phyloP scores from a whole-genome alignment of 352 stramenopile species.

The Phytophthora pseudosyringae region DNA sequence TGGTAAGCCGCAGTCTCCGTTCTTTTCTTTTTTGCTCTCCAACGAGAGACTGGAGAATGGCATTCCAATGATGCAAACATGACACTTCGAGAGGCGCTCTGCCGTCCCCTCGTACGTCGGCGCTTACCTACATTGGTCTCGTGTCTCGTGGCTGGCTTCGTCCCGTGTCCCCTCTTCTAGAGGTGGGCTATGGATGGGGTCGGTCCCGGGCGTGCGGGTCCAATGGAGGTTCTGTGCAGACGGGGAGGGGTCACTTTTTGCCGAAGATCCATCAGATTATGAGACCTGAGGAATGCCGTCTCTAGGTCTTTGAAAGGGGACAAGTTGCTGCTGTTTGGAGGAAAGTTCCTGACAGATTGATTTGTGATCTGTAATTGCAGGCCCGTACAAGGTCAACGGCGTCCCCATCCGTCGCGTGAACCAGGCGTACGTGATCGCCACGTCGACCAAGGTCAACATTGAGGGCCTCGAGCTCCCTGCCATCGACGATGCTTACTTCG shows the following conservation, averaged over 20 bases:
- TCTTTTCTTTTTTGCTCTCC: neutral
- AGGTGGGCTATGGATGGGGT: neutral
- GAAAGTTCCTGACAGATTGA: neutral
- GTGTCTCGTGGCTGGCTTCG: neutral
- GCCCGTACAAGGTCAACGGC: constrained; percentile 99
- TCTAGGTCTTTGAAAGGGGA: neutral
- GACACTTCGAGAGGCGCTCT: constrained; percentile 60
- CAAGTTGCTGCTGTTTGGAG: neutral
- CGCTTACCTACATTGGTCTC: neutral
- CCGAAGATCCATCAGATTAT: constrained; percentile 85
- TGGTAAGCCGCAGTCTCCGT: constrained; percentile 52
- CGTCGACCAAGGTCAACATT: constrained; percentile 97
- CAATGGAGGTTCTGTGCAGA: neutral
- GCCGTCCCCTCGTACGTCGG: constrained; percentile 16
- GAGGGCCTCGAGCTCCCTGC: constrained; percentile 91
- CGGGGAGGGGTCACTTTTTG: constrained; percentile 35
- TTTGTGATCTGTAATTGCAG: constrained; percentile 46
- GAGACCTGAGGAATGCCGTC: constrained; percentile 83
- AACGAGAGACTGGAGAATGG: neutral
- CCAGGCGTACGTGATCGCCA: constrained; percentile 99
- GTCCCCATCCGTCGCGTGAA: constrained; percentile 98
- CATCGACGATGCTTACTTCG: constrained; percentile 98
- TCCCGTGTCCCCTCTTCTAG: neutral
- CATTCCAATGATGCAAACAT: constrained; percentile 81
- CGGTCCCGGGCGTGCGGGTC: neutral